phyloP scores from a whole-genome alignment of 1,284 basidiomycete species.

The Thecaphora frezii region DNA sequence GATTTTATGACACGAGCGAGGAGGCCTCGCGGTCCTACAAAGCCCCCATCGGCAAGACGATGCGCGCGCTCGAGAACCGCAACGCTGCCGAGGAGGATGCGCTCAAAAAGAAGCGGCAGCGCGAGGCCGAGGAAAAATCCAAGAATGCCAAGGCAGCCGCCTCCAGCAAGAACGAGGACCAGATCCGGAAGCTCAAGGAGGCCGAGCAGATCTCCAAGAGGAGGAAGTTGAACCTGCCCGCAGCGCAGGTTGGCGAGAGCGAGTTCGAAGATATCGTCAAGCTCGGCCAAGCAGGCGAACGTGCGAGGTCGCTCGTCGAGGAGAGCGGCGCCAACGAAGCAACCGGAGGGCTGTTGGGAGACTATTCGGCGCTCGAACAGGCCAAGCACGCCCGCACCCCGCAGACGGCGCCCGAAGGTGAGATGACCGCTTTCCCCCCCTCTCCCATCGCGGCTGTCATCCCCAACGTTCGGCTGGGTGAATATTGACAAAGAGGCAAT shows the following conservation, averaged over 20 bases:
- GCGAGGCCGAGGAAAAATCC: conserved; percentile 68
- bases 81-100: conserved; percentile 67
- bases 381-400: conserved; percentile 90
- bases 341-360: conserved; percentile 80
- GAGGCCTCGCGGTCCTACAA: conserved; percentile 85
- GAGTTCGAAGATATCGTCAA: conserved; percentile 99
- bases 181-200: conserved; percentile 95
- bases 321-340: conserved; percentile 69
- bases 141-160: conserved; percentile 69
- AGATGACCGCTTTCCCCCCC: conserved; percentile 62
- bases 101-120: conserved; percentile 60
- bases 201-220: conserved; percentile 90
- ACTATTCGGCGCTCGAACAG: conserved; percentile 84
- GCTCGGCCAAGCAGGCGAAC: conserved; percentile 89
- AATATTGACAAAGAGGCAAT: too few relatives aligned
- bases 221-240: conserved; percentile 80
- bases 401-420: conserved; percentile 84
- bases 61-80: conserved; percentile 66
- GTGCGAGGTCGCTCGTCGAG: conserved; percentile 77
- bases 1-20: conserved; percentile 95
- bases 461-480: background rate
- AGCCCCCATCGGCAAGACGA: conserved; percentile 87
- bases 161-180: conserved; percentile 72
- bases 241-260: conserved; percentile 89
- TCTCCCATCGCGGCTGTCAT: conserved; percentile 70